Evolutionary conservation across 2,329 filamentous ascomycete species (phyloP).

Genomic region (Huntiella moniliformis): DNA sequence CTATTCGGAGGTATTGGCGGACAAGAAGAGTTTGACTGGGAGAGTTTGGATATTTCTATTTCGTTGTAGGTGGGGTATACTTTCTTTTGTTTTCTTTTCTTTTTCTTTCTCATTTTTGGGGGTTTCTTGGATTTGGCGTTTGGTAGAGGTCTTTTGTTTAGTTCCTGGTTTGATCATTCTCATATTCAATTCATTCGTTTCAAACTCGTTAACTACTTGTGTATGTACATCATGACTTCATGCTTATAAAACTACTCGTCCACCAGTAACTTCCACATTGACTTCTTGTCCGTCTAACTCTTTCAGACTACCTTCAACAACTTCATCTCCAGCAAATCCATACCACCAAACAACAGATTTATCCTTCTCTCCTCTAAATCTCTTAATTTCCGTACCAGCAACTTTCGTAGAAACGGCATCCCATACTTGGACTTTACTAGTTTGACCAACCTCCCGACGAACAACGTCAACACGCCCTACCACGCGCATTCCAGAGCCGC

Average conservation of each 20-base stretch:
- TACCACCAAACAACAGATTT: slow-evolving; percentile 9
- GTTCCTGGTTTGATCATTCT: not conserved
- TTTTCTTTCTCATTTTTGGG: not conserved
- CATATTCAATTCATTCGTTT: not conserved
- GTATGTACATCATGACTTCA: not conserved
- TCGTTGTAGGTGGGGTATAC: not conserved
- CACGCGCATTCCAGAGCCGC: slow-evolving; percentile 3
- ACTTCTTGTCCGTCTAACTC: not conserved
- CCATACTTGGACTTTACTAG: too few relatives aligned
- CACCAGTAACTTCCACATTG: not conserved
- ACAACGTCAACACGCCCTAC: slow-evolving; percentile 6
- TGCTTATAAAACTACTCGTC: not conserved
- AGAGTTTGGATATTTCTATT: slow-evolving; percentile 6
- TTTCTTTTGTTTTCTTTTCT: not conserved
- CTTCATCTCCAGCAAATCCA: slow-evolving; percentile 8
- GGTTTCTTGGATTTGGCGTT: not conserved
- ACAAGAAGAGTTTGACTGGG: slow-evolving; percentile 11
- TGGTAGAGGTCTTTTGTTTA: not conserved
- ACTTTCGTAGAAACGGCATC: too few relatives aligned
- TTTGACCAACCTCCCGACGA: not conserved
- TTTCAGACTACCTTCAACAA: not conserved
- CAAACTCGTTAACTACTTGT: not conserved
- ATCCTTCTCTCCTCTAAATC: not conserved
- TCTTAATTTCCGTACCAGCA: too few relatives aligned
- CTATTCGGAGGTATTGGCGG: slow-evolving; percentile 9